Evolutionary conservation across 2,329 filamentous ascomycete species (phyloP), one percentile per base, ranked within the genome.

Genomic region (Arthrobotrys conoides): DNA sequence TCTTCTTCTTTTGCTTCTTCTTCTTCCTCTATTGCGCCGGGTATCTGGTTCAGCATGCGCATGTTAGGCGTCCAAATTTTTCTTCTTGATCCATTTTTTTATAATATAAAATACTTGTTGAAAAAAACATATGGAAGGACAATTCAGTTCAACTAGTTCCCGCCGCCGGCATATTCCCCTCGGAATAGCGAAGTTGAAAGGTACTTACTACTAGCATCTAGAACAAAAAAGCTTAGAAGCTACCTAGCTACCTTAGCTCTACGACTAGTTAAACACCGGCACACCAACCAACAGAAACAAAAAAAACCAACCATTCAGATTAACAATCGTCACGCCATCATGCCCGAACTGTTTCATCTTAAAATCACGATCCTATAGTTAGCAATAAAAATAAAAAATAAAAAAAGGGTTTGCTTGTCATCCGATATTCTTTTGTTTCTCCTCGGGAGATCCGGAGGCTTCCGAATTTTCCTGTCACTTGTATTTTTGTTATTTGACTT

Each of bases 11-110:
- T 22, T 66, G n/a, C 16, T 24, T 44, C 3, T 30, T 20, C n/a
- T 48, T 49, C 41, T 38, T 66, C 65, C 61, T 69, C 33, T 51
- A 36, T 36, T 24, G 18, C 55, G 75, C 59, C 75, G 75, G 75
- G 75, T 78, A 18, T 72, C n/a, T 55, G 71, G 63, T 69, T 67
- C 36, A 78, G 73, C 73, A 77, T 71, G 41, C 41, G 66, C 55
- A 75, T 44, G 27, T 57, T 20, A 71, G 75, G 75, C 75, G 75
- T 78, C 57, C 53, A 68, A n/a, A n/a, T n/a, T n/a, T n/a, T n/a
- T 51, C 66, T 71, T 27, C 20, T 51, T 57, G 67, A 46, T 59
- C 22, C 22, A n/a, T 33, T 71, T 57, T 30, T 24, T 1, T 48
- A 63, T 59, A 24, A 22, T 64, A 66, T 33, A 69, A 53, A n/a